Percentiles rank a stretch among this genome's conserved stretches.
Conservation (phyloP, 2,329 filamentous ascomycete species). For the Penicillium sp. region DNA sequence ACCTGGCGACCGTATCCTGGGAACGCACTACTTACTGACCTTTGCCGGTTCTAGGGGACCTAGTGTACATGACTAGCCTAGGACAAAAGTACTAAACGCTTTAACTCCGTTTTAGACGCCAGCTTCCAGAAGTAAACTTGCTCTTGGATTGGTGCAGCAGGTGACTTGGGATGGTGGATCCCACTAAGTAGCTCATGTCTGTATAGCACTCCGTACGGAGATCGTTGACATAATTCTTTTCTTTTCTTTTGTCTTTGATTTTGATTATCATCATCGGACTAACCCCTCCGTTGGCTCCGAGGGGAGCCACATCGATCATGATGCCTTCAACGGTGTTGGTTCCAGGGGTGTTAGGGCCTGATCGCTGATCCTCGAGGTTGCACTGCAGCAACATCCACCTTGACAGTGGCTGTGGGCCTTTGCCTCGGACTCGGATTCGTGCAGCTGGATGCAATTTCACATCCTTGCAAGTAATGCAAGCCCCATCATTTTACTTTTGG, state of each 20-base stretch:
- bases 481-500: constrained; percentile 7
- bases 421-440: constrained; percentile 8
- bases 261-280: neutral
- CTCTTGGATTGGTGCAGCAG: too few species aligned
- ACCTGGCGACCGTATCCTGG: neutral
- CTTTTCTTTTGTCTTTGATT: neutral
- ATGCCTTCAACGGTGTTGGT: neutral
- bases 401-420: constrained; percentile 2
- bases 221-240: neutral
- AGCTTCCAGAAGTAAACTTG: neutral
- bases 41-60: neutral
- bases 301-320: neutral
- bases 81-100: neutral
- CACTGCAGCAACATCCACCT: constrained; percentile 9
- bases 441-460: constrained; percentile 10
- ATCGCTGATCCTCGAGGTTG: constrained; percentile 13
- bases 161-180: neutral
- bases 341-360: neutral
- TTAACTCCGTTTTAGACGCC: neutral
- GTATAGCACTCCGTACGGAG: neutral
- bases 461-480: constrained; percentile 7
- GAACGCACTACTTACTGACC: neutral
- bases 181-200: neutral
- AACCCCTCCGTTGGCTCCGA: neutral
- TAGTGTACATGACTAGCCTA: neutral